Base-by-base conservation (phyloP, 331 rosid species). In the Stylosanthes scabra region DNA sequence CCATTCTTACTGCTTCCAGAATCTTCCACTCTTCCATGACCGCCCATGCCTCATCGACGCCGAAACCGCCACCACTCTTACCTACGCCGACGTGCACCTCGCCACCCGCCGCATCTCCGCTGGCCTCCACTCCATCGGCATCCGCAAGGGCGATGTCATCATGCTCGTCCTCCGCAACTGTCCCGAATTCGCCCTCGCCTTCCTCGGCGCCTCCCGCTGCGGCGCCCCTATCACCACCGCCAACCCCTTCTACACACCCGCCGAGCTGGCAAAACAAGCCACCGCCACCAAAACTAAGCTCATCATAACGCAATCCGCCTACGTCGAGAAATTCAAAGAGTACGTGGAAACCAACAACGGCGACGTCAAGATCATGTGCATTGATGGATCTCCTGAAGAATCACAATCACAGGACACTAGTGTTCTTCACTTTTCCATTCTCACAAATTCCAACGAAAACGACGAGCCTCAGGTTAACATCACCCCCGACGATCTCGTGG, bases 121-220 rank as follows among this genome's bases (percentile, higher is more conserved):
- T 8, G 98, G 97, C 9, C 87, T 93, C 65, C 51, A 70, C 87
- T 70, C 71, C 12, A 2, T 87, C 42, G 90, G 87, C 46, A 73
- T 93, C 76, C 40, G 42, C 2, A 87, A 87, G n/a, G 88, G 87
- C 2, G 97, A 93, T 16, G 97, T 91, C 56, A 61, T 93, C 84
- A 89, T 93, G 97, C 84, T 93, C 55, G 57, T 91, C 66, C 92
- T 93, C 72, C 98, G 82, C 1, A 93, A 93, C 89, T 80, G 93
- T 25, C 85, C 85, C 0, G 82, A 93, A 5, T 91, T 93, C 79
- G 86, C 87, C 27, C 86, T 89, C 49, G 80, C 97, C 2, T 91
- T 93, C 78, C 88, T 93, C 11, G 97, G 96, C 1, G 93, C 93
- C 0, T 87, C 97, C 2, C 65, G 11, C 45, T 42, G 80, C 8